Base-by-base conservation (phyloP, 1,284 basidiomycete genomes). In the Sparassis latifolia region DNA sequence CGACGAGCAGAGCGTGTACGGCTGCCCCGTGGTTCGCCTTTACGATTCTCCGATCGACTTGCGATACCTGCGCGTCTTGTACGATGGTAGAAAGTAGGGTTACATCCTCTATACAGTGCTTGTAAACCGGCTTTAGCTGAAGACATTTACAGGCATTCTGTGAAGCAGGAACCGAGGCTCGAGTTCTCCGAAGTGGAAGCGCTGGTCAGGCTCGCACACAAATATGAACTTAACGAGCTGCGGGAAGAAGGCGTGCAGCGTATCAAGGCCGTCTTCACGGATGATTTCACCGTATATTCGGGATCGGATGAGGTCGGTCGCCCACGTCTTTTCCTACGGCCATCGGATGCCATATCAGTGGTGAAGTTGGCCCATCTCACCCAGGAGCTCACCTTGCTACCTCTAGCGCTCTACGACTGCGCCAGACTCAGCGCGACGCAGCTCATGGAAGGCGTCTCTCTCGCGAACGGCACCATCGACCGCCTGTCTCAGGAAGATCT, bases 211-310 rank as follows among this genome's bases (percentile, higher is more conserved):
- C 27, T 45, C 10, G 50, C 31, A n/a, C 31, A 46, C 50, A 51
- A 51, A 33, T 51, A 51, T 39, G 38, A 51, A 41, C 46, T 47
- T 39, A 12, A 35, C 7, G 30, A 42, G 28, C 33, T 51, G 20
- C 40, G 45, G 1, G 32, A 45, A 38, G 40, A 35, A 0, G 46
- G 38, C 5, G 10, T 52, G 5, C 12, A 30, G 3, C 39, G 42
- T 20, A 27, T 52, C 33, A 41, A 30, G 30, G 10, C 5, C 9
- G 39, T 32, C 42, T 52, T 48, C 44, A 27, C 44, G 45, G n/a
- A 5, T 10, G 1, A 28, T 42, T 42, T 42, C 7, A 27, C 6
- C 28, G 41, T 20, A 37, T 12, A 6, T 37, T 20, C 20, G 20
- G 1, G 12, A 12, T 7, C 35, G 12, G 7, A 6, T 6, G 7